phyloP scores from a whole-genome alignment of 1,284 basidiomycete genomes.

The Boletus semigastroideus region DNA sequence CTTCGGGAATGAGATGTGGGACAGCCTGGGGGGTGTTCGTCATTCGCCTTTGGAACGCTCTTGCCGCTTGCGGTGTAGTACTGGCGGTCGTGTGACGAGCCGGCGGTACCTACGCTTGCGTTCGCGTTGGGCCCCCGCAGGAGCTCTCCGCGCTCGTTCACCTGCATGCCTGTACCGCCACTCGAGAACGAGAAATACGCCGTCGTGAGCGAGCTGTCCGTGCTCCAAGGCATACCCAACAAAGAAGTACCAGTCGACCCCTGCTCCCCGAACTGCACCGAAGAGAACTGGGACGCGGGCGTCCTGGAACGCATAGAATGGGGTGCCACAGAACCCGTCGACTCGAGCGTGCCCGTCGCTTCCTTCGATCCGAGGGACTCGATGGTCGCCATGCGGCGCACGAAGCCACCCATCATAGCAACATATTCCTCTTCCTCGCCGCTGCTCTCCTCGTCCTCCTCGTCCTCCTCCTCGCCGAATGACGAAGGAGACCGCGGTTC shows the following conservation, averaged over 20 bases:
- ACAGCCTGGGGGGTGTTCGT: constrained; percentile 1
- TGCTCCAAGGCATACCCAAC: neutral
- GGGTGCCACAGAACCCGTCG: constrained; percentile 21
- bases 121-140: neutral
- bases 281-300: constrained; percentile 26
- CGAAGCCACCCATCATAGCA: constrained; percentile 56
- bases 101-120: constrained; percentile 1
- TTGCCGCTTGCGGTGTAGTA: constrained; percentile 19
- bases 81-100: constrained; percentile 12
- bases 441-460: constrained; percentile 30
- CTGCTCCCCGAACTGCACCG: constrained; percentile 21
- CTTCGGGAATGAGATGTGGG: neutral
- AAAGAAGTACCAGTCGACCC: constrained; percentile 16
- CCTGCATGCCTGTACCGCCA: constrained; percentile 17
- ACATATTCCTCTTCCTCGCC: constrained; percentile 49
- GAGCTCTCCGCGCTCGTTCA: constrained; percentile 34
- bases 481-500: constrained; percentile 15
- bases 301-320: constrained; percentile 19
- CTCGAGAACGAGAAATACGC: constrained; percentile 31
- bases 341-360: constrained; percentile 19
- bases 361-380: constrained; percentile 68
- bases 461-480: constrained; percentile 26
- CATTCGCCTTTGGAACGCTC: constrained; percentile 8
- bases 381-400: constrained; percentile 77
- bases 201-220: constrained; percentile 22